Evolutionary conservation across 2,329 filamentous ascomycete genomes (phyloP), one percentile per base, ranked within the genome.

Genomic region (Fusarium stilboides): DNA sequence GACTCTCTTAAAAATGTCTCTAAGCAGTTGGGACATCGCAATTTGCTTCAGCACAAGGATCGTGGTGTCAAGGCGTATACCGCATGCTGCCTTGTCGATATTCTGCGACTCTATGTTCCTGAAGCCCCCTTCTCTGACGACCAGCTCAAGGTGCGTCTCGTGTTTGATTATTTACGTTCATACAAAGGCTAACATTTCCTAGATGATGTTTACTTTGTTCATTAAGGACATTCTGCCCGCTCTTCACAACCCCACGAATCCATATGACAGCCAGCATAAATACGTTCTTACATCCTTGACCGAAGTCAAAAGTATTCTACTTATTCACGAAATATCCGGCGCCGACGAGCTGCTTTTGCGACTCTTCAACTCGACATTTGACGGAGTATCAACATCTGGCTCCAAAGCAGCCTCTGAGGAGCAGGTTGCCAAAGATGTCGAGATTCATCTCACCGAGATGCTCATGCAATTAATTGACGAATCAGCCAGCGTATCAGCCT

Each of bases 121-220:
- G 91, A 98, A 85, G 96, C 96, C 77, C 96, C 96, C 19, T 98
- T 97, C 80, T 97, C 94, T 24, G 89, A 89, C 40, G 89, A 92
- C 62, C 94, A 98, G 82, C 86, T 98, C 68, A 97, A 97, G 91
- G 94, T 95, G 80, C 49, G 73, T 62, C 34, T 33, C 57, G 45
- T 39, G 9, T 34, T 26, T 39, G 19, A 26, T 20, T 19, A 17
- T 37, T 39, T 36, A 15, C 24, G 15, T 19, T n/a, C 17, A 33
- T 24, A 28, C 36, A 17, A 56, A 66, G 60, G 56, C 75, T 78
- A 61, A 77, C 68, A 40, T 15, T n/a, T 31, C 36, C 24, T 57
- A 97, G 94, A 94, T 97, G 81, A 95, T 98, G 77, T 99, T 98
- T 83, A 91, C 90, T 28, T 88, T 97, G 65, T 94, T 98, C 77